Base-by-base conservation (phyloP, 2,329 filamentous ascomycete species). In the Colletotrichum karsti region DNA sequence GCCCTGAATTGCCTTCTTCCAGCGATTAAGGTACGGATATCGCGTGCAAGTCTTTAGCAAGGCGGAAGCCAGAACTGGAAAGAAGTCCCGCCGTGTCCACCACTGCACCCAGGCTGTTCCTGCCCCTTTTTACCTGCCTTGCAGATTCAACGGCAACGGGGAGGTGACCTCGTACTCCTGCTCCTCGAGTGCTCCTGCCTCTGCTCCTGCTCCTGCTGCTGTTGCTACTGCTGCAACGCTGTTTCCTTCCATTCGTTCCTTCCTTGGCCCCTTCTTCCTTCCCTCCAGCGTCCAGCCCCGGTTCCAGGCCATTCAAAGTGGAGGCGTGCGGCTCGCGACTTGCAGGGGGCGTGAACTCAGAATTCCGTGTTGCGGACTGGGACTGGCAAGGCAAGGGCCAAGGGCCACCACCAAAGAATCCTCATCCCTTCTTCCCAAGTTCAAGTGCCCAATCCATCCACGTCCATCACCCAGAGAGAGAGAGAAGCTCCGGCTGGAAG, bases 381-480 rank as follows among this genome's bases (percentile, higher is more conserved):
- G n/a, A n/a, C n/a, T n/a, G n/a, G n/a, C n/a, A n/a, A n/a, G n/a
- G n/a, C n/a, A n/a, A n/a, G n/a, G 39, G 53, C 26, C 60, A 54
- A 46, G 56, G n/a, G 18, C n/a, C 56, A 54, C 64, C 60, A 53
- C 39, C 22, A 64, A 44, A 46, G 53, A 58, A 67, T 64, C 61
- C 54, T 64, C 60, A 68, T 68, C 65, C 65, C 60, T 64, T 67
- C 60, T 59, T 53, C 54, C 53, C 61, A 64, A 46, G 28, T 44
- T 44, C 61, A 64, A 46, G 28, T 44, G 33, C 37, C 53, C 60
- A 58, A 51, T 57, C 46, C 54, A 68, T 44, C 37, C 53, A 53
- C 53, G 39, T 57, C 46, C 54, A 68, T 44, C 48, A 61, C 64
- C 24, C 22, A 58, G n/a, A n/a, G n/a, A n/a, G n/a, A n/a, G n/a